phyloP scores from a whole-genome alignment of 164 flowering plant genomes.

The Tetrastigma voinierianum region DNA sequence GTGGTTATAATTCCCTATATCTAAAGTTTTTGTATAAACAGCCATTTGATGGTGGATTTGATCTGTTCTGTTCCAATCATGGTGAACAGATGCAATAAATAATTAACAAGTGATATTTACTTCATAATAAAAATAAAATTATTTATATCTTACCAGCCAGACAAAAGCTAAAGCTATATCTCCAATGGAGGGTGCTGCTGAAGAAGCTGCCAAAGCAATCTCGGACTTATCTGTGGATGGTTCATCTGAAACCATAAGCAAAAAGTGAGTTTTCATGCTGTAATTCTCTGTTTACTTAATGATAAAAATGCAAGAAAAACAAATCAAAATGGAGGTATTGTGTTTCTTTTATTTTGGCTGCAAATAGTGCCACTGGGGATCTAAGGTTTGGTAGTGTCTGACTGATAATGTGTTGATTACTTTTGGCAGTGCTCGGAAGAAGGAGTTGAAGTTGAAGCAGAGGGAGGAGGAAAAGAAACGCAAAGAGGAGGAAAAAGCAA shows the following conservation, averaged over 20 bases:
- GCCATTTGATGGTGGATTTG: too few relatives aligned
- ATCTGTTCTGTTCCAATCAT: too few relatives aligned
- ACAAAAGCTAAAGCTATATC: too few relatives aligned
- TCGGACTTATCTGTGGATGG: conserved; percentile 27
- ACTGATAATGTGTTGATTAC: not conserved
- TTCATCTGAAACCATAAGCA: conserved; percentile 34
- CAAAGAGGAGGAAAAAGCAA: conserved; percentile 52
- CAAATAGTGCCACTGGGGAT: too few relatives aligned
- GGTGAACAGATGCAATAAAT: too few relatives aligned
- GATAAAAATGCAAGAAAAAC: not conserved
- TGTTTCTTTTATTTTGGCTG: not conserved
- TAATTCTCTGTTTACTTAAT: not conserved
- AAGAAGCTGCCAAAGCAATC: conserved; percentile 27
- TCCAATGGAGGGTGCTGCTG: conserved; percentile 21
- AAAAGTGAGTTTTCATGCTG: conserved; percentile 34
- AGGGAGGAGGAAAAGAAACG: conserved; percentile 59
- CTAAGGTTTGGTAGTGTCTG: not conserved
- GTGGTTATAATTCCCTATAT: too few relatives aligned
- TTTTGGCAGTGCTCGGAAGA: conserved; percentile 50
- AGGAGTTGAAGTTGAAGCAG: conserved; percentile 51
- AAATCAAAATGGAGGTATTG: not conserved
- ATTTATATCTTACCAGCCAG: too few relatives aligned
- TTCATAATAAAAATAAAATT: too few relatives aligned
- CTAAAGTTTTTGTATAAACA: too few relatives aligned
- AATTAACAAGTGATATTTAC: too few relatives aligned